Conservation (phyloP, 2,329 filamentous ascomycete genomes). For the Helotiales sp. region DNA sequence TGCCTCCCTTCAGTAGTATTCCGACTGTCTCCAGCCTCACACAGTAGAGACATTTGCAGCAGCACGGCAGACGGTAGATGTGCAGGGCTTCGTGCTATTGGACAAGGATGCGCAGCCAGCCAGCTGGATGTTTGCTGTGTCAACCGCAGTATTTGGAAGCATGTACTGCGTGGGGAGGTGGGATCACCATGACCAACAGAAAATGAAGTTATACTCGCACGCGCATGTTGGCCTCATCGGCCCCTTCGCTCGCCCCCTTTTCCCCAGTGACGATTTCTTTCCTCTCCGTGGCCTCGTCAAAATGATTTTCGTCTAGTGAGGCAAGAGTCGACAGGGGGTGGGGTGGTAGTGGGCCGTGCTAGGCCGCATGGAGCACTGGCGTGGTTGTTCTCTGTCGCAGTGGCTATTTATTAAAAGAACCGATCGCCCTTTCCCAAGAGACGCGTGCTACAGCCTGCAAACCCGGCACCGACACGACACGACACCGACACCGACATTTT, state of each 20-base stretch:
- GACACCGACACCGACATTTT: not conserved
- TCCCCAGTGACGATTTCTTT: no score
- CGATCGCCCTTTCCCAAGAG: constrained; percentile 21
- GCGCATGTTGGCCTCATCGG: not conserved
- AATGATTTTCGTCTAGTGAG: constrained; percentile 14
- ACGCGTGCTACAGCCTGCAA: no score
- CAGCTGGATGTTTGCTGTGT: constrained; percentile 7
- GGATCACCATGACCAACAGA: not conserved
- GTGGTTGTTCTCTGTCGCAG: not conserved
- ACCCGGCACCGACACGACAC: not conserved
- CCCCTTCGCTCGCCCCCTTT: not conserved
- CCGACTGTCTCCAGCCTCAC: constrained; percentile 6
- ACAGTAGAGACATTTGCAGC: not conserved
- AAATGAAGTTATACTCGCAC: not conserved
- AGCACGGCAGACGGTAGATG: not conserved
- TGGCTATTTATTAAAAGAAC: constrained; percentile 15
- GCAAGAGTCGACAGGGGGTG: constrained; percentile 14
- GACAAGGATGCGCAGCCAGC: constrained; percentile 15
- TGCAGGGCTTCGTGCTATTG: constrained; percentile 12
- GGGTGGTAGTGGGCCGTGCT: constrained; percentile 3
- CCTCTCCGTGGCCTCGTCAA: not conserved
- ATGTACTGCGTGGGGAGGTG: not conserved
- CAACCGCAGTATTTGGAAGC: not conserved
- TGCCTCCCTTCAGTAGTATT: not conserved
- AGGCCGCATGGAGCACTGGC: constrained; percentile 8